Base-by-base conservation (phyloP, 1,284 basidiomycete genomes). In the Sporisorium sorghi region DNA sequence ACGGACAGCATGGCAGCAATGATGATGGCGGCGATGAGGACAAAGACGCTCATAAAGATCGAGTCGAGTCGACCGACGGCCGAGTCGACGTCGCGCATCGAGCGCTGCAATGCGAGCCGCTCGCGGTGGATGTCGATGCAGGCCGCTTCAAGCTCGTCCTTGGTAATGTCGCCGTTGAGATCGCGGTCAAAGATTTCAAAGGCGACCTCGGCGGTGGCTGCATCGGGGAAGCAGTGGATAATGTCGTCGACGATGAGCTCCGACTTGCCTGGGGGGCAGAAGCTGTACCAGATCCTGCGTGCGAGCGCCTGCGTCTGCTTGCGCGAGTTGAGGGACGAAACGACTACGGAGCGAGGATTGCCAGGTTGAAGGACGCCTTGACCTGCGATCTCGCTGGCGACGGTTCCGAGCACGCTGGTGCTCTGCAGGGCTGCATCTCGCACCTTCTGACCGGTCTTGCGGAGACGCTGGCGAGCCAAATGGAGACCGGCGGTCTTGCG, bases 31-130 rank as follows among this genome's bases (percentile, higher is more conserved):
- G 89, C 90, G 49, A 93, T 88, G 61, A 92, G 86, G 32, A 90
- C 85, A 48, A 86, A 87, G 50, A 87, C 69, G 55, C 84, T 84
- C 83, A 86, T 85, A 77, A 87, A 86, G 69, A 87, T 87, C 54
- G 85, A 84, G 60, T 77, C 63, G 43, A 77, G 74, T 65, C 92
- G 91, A 76, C 91, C 91, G 1, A 80, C 78, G 15, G 78, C 94
- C 64, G 92, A 93, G 85, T 97, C 94, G 56, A 96, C 87, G 84
- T 96, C 93, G 40, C 90, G 89, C 93, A 97, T 93, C 12, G 91
- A 93, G 78, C 91, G 90, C 72, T 93, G 91, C 57, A 97, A 89
- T 7, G 91, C 90, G 40, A 94, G 85, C 69, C 94, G 90, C 80
- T 96, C 94, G 32, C 92, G 89, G 83, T 95, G 93, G 62, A 93